These are phyloP conservation scores for Hirsutella minnesotensis DNA, from an alignment of 2,329 filamentous ascomycete species.

Conservation along the genomic window DNA sequence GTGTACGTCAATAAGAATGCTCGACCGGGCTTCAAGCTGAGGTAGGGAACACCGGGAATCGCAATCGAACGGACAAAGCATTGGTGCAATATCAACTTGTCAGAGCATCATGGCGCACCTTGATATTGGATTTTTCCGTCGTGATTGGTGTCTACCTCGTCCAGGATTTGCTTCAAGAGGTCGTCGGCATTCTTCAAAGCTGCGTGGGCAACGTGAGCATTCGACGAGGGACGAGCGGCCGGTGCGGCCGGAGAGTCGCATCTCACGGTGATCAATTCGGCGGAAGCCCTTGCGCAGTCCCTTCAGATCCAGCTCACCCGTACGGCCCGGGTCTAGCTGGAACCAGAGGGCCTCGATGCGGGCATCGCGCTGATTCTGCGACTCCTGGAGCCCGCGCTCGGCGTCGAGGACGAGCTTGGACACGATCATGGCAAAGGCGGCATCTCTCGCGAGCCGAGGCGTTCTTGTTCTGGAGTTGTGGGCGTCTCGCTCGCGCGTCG, in stretches of 20 bases:
- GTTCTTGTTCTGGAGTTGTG: conserved; percentile 4
- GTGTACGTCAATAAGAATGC: conserved; percentile 1
- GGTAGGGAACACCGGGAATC: neutral
- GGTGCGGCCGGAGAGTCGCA: neutral
- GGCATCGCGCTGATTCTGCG: conserved; percentile 66
- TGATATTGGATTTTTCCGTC: conserved; percentile 88
- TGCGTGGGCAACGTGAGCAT: conserved; percentile 20
- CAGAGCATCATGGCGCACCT: conserved; percentile 34
- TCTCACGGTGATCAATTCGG: conserved; percentile 81
- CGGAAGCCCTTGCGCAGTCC: conserved; percentile 74
- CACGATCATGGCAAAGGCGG: conserved; percentile 24
- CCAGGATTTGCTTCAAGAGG: conserved; percentile 70
- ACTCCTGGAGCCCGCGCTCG: conserved; percentile 60
- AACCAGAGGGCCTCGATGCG: conserved; percentile 77
- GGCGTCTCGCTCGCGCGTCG: conserved; percentile 6
- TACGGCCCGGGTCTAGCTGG: conserved; percentile 63
- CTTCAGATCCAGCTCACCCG: conserved; percentile 73
- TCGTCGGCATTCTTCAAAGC: conserved; percentile 82
- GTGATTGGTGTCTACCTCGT: conserved; percentile 71
- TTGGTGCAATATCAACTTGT: conserved; percentile 7
- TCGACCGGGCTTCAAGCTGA: neutral
- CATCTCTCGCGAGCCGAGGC: conserved; percentile 15
- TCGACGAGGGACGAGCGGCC: neutral
- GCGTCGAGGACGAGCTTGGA: conserved; percentile 39
- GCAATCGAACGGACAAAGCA: neutral